Evolutionary conservation across 495 filamentous ascomycete species (phyloP).

Genomic region (Clavariopsis aquatica): DNA sequence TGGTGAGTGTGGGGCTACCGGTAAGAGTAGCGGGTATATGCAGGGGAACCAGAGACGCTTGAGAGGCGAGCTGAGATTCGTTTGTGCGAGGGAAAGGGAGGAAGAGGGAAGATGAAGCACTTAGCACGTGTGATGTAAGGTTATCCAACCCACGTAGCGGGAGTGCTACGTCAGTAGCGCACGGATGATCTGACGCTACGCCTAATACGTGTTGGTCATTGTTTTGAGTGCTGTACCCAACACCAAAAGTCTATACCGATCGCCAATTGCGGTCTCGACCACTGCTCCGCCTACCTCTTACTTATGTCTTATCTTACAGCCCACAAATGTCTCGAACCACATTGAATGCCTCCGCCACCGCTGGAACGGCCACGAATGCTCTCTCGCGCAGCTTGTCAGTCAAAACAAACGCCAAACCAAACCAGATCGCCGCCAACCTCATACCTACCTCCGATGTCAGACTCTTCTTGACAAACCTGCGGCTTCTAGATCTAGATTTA

Average conservation of each 20-base stretch:
- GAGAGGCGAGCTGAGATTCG: background rate
- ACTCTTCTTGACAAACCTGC: conserved; percentile 79
- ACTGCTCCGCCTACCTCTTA: background rate
- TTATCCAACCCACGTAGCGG: background rate
- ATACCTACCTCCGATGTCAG: conserved; percentile 54
- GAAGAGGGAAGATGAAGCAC: background rate
- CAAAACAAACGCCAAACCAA: conserved; percentile 29
- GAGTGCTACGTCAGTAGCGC: conserved; percentile 2
- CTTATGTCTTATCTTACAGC: conserved; percentile 3
- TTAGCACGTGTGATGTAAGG: background rate
- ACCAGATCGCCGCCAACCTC: conserved; percentile 1
- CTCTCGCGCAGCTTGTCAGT: conserved; percentile 34
- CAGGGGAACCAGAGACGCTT: background rate
- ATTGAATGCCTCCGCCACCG: conserved; percentile 18
- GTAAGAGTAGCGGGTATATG: background rate
- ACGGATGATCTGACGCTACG: background rate
- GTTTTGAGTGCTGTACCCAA: conserved; percentile 13
- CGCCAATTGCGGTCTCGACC: background rate
- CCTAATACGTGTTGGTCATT: background rate
- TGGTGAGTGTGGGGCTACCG: too few relatives aligned
- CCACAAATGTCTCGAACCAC: conserved; percentile 33
- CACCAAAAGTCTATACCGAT: conserved; percentile 10
- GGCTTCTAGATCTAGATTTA: conserved; percentile 73
- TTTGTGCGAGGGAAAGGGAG: background rate
- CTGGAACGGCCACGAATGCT: conserved; percentile 13